phyloP scores from a whole-genome alignment of 1,284 basidiomycete genomes.

The Pyrrhoderma lamaoense region DNA sequence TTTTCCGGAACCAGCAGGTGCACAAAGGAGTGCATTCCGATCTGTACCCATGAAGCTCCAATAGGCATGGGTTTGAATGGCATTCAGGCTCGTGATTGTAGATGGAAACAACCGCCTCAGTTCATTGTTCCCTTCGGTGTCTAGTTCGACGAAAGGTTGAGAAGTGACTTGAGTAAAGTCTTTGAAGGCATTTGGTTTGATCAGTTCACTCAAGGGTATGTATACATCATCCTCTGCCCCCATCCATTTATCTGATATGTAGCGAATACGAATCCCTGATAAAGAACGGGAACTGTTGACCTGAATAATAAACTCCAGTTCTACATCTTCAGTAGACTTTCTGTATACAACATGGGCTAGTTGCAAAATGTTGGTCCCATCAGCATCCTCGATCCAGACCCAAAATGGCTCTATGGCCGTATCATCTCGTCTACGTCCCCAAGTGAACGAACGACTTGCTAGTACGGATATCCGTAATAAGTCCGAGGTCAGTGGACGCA shows the following conservation, averaged over 20 bases:
- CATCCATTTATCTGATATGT: slow-evolving; percentile 91
- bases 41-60: slow-evolving; percentile 76
- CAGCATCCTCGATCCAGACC: slow-evolving; percentile 91
- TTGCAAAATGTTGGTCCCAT: slow-evolving; percentile 79
- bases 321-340: slow-evolving; percentile 49
- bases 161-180: slow-evolving; percentile 69
- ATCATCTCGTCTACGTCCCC: slow-evolving; percentile 77
- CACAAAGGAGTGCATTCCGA: slow-evolving; percentile 72
- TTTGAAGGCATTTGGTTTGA: slow-evolving; percentile 68
- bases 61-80: slow-evolving; percentile 85
- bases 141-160: slow-evolving; percentile 70
- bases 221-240: slow-evolving; percentile 76
- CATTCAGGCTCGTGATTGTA: slow-evolving; percentile 61
- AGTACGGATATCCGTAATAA: slow-evolving; percentile 73
- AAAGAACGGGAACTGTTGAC: slow-evolving; percentile 52
- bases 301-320: slow-evolving; percentile 78
- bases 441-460: slow-evolving; percentile 71
- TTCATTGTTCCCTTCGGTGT: slow-evolving; percentile 41
- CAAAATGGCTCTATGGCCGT: slow-evolving; percentile 78
- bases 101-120: slow-evolving; percentile 42
- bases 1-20: slow-evolving; percentile 80
- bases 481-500: slow-evolving; percentile 81
- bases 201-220: slow-evolving; percentile 60
- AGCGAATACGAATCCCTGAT: slow-evolving; percentile 62
- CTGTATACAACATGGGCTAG: slow-evolving; percentile 68